Base-by-base conservation (phyloP, 441 rosid genomes). In the Viola pubescens region DNA sequence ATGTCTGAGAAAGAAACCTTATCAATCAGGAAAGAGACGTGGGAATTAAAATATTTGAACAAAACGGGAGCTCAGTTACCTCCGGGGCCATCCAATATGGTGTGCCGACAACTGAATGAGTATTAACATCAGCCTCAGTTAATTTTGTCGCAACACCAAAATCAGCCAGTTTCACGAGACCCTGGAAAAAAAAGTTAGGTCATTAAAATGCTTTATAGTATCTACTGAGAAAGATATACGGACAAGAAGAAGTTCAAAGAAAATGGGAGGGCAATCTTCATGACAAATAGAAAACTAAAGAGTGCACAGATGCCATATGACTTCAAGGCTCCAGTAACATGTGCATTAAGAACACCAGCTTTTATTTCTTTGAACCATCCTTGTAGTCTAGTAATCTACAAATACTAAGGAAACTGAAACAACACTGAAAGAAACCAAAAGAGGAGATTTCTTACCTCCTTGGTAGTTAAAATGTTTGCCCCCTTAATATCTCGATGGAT, bases 71-170 rank as follows among this genome's bases (percentile, higher is more conserved):
- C 62, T 38, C 62, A 69, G 48, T 26, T 78, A 94, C 98, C 97
- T 94, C 97, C 4, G 99, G 99, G 59, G 99, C 99, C 99, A 94
- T 94, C 99, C 99, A 94, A 58, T 91, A 94, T 57, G 99, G 99
- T 45, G 99, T 94, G 77, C 97, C 99, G 75, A 91, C 99, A 50
- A 94, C 98, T 14, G 99, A 94, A 78, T 91, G 99, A 7, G 99
- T 94, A 77, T 94, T 88, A 63, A 82, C 82, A 82, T 94, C 99
- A 71, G 98, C 99, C 81, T 94, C 99, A 37, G 90, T 94, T 67
- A 94, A 77, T 76, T 94, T 94, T 64, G 99, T 94, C 44, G 99
- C 99, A 74, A 94, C 99, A 71, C 99, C 99, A 84, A 94, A 94
- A 81, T 91, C 99, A 80, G 99, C 99, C 74, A 94, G 98, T 78